Evolutionary conservation across 495 filamentous ascomycete species (phyloP), one percentile per base, ranked within the genome.

Genomic region (Talaromyces trachyspermus): DNA sequence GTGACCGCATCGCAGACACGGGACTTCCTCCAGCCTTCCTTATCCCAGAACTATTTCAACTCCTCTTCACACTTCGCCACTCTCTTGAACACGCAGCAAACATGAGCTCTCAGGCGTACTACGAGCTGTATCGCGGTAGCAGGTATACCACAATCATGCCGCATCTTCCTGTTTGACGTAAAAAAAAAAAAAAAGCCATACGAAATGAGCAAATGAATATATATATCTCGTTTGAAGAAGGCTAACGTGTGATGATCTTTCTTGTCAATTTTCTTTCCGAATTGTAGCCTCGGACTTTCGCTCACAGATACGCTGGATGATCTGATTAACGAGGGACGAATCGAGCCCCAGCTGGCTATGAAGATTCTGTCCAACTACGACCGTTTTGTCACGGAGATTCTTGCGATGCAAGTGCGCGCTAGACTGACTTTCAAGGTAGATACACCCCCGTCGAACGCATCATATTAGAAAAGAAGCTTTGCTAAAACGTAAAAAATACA

Each of bases 311-410:
- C 90, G 20, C 88, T 99, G 47, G 94, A 99, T 66, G 87, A 95
- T 50, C 71, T 97, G 52, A 95, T 99, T 68, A 89, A 85, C 57
- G 82, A 87, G 46, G 84, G 88, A 49, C 83, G 85, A 32, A 96
- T 99, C 65, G 89, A 95, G 67, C 94, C 94, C 15, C 94, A 99
- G 67, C 81, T 97, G 29, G 94, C 94, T 24, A 96, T 96, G 88
- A 95, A 95, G 75, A 87, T 99, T 45, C 75, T 99, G 42, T 80
- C 78, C 42, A 88, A 92, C 68, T 97, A 95, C 66, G 94, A 99
- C 63, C 80, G 85, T 46, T 78, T 82, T 40, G 85, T 99, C 44
- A 83, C 92, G 10, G 87, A 95, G 56, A 83, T 94, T 2, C 69
- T 99, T 46, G 81, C 83, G 22, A 88, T 95, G 0, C 94, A 86